A percentile compares a stretch with the other conserved stretches of the same genome.
These are phyloP conservation scores for Toxicodendron radicans DNA, from an alignment of 345 rosid species.

Conservation along the genomic window DNA sequence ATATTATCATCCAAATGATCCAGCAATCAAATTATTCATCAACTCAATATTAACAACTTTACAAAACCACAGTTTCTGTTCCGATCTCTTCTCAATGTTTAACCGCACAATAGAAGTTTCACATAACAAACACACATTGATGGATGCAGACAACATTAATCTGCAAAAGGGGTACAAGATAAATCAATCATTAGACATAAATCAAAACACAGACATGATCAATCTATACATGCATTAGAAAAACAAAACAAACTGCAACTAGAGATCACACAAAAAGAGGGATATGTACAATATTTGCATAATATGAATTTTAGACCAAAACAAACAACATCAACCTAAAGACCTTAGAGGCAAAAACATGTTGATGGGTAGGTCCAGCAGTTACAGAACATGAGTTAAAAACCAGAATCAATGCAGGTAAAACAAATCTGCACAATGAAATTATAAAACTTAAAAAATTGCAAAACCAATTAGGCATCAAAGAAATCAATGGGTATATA, in stretches of 20 bases:
- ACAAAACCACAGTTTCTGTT: conserved; percentile 33
- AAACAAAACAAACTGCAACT: not conserved
- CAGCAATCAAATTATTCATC: conserved; percentile 56
- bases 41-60: conserved; percentile 33
- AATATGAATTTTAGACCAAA: not conserved
- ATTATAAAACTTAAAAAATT: not conserved
- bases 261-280: conserved; percentile 6
- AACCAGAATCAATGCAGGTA: no score
- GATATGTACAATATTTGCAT: not conserved
- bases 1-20: conserved; percentile 65
- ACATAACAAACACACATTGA: conserved; percentile 57
- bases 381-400: not conserved
- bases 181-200: conserved; percentile 13
- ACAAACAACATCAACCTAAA: conserved; percentile 13
- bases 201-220: not conserved
- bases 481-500: not conserved
- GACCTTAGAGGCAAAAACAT: conserved; percentile 4
- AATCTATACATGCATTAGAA: not conserved
- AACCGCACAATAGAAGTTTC: conserved; percentile 48
- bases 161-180: conserved; percentile 35
- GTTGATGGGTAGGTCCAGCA: not conserved
- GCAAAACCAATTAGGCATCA: not conserved
- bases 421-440: not conserved
- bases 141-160: conserved; percentile 68
- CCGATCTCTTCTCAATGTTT: conserved; percentile 44